Percentiles rank a stretch among this genome's conserved stretches.
These are phyloP conservation scores for Delonix regia DNA, from an alignment of 306 rosid species.

Conservation along the genomic window DNA sequence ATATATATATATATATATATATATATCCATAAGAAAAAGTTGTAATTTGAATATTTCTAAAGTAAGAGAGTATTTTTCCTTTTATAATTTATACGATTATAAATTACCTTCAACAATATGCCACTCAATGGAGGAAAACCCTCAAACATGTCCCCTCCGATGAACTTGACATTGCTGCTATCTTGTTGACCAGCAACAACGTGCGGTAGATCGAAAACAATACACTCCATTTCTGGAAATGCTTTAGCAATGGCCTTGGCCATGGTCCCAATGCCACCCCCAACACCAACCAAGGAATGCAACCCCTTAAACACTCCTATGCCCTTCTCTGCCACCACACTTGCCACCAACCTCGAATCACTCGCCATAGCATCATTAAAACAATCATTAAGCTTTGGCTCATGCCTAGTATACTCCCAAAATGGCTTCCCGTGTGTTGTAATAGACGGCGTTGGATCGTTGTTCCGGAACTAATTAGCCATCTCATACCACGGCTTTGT, in stretches of 20 bases:
- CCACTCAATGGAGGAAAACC: neutral
- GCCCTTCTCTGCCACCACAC: conserved; percentile 25
- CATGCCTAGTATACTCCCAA: conserved; percentile 29
- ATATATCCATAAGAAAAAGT: too few species aligned
- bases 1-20: too few species aligned
- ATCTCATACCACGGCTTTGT: too few species aligned
- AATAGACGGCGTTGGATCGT: conserved; percentile 32
- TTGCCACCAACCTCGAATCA: too few species aligned
- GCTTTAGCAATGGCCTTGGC: conserved; percentile 41
- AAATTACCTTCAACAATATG: conserved; percentile 23
- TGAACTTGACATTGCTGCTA: neutral
- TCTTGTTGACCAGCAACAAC: conserved; percentile 30
- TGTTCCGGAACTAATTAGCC: too few species aligned
- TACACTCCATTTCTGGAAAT: conserved; percentile 43
- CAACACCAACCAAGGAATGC: conserved; percentile 51
- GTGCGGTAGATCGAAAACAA: conserved; percentile 42
- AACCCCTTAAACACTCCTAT: conserved; percentile 40
- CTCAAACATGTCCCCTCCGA: conserved; percentile 36
- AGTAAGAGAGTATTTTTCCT: too few species aligned
- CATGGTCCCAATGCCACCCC: conserved; percentile 49
- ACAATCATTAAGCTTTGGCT: neutral
- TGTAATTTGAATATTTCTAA: too few species aligned
- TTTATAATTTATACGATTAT: too few species aligned
- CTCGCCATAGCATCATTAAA: conserved; percentile 45
- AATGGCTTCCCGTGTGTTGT: conserved; percentile 22